Evolutionary conservation across 1,284 basidiomycete species (phyloP).

Genomic region (Moesziomyces sp.): DNA sequence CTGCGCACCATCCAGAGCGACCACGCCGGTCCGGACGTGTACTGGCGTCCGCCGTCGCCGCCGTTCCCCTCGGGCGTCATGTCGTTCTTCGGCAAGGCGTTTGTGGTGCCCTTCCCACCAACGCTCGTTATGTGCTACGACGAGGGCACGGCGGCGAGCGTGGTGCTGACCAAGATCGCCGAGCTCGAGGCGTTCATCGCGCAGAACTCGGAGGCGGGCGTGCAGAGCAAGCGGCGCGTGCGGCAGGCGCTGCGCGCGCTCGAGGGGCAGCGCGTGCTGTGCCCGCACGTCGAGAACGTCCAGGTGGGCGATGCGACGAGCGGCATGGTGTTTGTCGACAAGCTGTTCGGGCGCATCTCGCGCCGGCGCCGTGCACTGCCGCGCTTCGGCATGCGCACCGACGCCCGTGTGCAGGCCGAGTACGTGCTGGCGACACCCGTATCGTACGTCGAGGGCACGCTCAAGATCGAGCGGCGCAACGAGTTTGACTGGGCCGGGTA

Average conservation of each 20-base stretch:
- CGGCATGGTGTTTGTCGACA: constrained; percentile 24
- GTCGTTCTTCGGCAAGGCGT: constrained; percentile 71
- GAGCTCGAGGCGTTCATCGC: constrained; percentile 75
- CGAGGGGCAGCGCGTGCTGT: constrained; percentile 75
- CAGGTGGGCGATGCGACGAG: constrained; percentile 69
- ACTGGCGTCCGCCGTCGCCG: constrained; percentile 49
- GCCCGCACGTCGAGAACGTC: constrained; percentile 75
- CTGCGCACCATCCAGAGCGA: constrained; percentile 49
- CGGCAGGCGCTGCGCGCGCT: constrained; percentile 77
- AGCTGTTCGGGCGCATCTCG: constrained; percentile 31
- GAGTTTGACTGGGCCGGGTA: constrained; percentile 74
- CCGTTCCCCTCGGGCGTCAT: constrained; percentile 52
- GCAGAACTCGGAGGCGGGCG: constrained; percentile 75
- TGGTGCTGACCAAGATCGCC: constrained; percentile 71
- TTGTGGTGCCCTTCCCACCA: constrained; percentile 84
- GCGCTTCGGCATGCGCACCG: constrained; percentile 33
- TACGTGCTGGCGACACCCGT: constrained; percentile 69
- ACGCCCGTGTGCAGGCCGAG: constrained; percentile 70
- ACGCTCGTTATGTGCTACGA: constrained; percentile 77
- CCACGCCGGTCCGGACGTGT: constrained; percentile 61
- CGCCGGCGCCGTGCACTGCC: constrained; percentile 11
- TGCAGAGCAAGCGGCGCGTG: constrained; percentile 74
- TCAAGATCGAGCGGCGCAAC: constrained; percentile 75
- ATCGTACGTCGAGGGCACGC: constrained; percentile 71
- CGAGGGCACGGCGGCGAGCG: constrained; percentile 69